Percentiles rank a stretch among this genome's conserved stretches.
Conservation (phyloP, 257 asterid genomes). For the Cordia subcordata region DNA sequence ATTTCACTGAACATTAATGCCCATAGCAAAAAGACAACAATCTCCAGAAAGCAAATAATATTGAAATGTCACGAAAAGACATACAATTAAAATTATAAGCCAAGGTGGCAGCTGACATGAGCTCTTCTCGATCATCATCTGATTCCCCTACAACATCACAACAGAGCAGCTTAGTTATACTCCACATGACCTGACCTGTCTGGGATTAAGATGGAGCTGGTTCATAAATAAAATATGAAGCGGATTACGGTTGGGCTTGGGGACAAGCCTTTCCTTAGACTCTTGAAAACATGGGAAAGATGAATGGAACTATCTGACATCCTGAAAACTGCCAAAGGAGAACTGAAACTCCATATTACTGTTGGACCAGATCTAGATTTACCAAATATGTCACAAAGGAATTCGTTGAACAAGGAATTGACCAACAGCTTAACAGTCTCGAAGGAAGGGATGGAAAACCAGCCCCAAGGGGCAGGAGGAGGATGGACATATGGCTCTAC, state of each 20-base stretch:
- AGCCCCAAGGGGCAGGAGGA: background rate
- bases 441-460: background rate
- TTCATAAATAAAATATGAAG: no score
- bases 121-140: constrained; percentile 89
- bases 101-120: constrained; percentile 63
- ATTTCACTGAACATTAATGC: constrained; percentile 6
- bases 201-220: background rate
- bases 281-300: no score
- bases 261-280: no score
- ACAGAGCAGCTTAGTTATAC: background rate
- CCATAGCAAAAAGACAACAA: constrained; percentile 4
- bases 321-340: no score
- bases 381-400: no score
- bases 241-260: no score
- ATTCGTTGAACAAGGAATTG: background rate
- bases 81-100: constrained; percentile 65
- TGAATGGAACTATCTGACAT: no score
- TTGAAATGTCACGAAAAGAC: constrained; percentile 10
- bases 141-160: constrained; percentile 61
- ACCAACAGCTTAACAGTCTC: background rate
- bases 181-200: background rate
- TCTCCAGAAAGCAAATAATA: constrained; percentile 1
- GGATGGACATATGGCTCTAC: no score
- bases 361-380: no score
- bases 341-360: no score